Base-by-base conservation (phyloP, 441 rosid genomes). In the Syzygium malaccense region DNA sequence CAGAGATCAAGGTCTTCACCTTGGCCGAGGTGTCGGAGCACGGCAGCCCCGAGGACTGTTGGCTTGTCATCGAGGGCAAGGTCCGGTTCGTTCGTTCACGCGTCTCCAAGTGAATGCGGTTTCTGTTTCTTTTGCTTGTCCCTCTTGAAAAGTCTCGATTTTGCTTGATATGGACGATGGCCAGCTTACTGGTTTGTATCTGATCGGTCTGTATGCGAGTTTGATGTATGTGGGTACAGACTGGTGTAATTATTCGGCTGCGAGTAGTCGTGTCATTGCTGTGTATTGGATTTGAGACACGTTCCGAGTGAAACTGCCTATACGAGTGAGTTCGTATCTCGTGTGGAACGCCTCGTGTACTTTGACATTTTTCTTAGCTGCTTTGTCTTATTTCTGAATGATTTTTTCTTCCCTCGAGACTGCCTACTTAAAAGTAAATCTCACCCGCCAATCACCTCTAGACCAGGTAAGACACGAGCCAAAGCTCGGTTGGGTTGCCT, bases 51-150 rank as follows among this genome's bases (percentile, higher is more conserved):
- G 90, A 94, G 37, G 99, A 95, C 60, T 95, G 99, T 87, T 96
- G 98, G 99, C 92, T 95, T 86, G 71, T 93, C 92, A 93, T 96
- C 91, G 89, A 88, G 89, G 97, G 95, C 93, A 95, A 96, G 97
- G 97, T 95, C 14, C 7, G 48, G 8, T 45, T 45, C 48, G 48
- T 45, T 9, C 4, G 14, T 55, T 54, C 86, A 7, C 53, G 18
- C 1, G 51, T 41, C 53, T n/a, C 18, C 6, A 5, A n/a, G n/a
- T 13, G 15, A 58, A 12, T 13, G 84, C 41, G 28, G 14, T 25
- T 78, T 78, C 85, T 78, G n/a, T 26, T 78, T 19, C 51, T 54
- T 48, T 23, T 4, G 37, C 25, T 18, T 14, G 57, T 19, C 32
- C 78, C 20, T 26, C 18, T 55, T 58, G 25, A 14, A 54, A 30